phyloP scores from a whole-genome alignment of 2,329 filamentous ascomycete species.

The Cordyceps pruinosa region DNA sequence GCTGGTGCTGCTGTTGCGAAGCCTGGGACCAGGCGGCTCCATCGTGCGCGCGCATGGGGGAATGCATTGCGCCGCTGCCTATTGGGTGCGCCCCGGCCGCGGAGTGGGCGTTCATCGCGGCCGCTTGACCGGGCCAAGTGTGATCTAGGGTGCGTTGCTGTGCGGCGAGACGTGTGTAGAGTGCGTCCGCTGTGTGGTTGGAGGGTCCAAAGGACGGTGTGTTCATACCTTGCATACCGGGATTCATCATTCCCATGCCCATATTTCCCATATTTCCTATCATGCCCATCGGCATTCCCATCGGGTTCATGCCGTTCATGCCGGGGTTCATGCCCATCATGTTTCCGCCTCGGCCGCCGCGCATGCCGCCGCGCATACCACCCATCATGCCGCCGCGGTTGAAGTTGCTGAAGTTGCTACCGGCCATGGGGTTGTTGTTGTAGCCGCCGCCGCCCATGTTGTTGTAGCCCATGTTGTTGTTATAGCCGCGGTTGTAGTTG shows the following conservation, averaged over 20 bases:
- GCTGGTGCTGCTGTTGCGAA: background rate
- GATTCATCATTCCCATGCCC: constrained; percentile 25
- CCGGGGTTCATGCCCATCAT: constrained; percentile 42
- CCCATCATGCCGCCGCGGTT: constrained; percentile 41
- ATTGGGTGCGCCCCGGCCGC: background rate
- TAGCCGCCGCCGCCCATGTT: constrained; percentile 38
- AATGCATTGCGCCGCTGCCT: background rate
- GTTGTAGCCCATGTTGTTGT: constrained; percentile 33
- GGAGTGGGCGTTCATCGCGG: background rate
- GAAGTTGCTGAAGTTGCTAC: constrained; percentile 46
- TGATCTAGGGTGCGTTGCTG: background rate
- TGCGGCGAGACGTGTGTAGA: constrained; percentile 15
- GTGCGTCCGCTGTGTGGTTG: constrained; percentile 36
- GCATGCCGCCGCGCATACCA: constrained; percentile 44
- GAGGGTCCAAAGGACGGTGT: constrained; percentile 20
- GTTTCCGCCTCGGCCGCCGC: constrained; percentile 42
- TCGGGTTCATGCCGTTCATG: constrained; percentile 21
- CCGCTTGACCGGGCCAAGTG: background rate
- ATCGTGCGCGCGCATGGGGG: background rate
- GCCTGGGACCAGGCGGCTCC: background rate
- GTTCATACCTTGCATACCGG: constrained; percentile 30
- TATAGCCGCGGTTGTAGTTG: constrained; percentile 38
- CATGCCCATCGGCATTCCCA: constrained; percentile 38
- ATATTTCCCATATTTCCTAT: constrained; percentile 42
- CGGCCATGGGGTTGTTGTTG: constrained; percentile 44